Conservation (phyloP, 192 early-diverging fungal species). For the Podochytrium sp. region DNA sequence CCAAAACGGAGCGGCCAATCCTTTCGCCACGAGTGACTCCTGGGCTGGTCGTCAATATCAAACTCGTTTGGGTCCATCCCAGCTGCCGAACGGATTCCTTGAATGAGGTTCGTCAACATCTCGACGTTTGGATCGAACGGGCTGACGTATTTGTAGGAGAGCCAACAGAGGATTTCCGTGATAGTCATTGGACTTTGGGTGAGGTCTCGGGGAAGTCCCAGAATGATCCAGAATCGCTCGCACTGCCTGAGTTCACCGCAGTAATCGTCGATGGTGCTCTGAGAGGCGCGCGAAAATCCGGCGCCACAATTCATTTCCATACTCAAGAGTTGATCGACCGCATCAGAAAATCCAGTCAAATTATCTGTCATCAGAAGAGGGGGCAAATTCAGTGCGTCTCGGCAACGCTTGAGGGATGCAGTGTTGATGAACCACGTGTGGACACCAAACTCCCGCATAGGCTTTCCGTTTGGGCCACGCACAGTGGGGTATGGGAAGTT, state of each 20-base stretch:
- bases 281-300: neutral
- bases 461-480: too few species aligned
- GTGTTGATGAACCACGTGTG: neutral
- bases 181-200: neutral
- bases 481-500: neutral
- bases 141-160: neutral
- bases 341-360: neutral
- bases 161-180: neutral
- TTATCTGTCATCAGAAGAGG: neutral
- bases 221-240: neutral
- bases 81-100: neutral
- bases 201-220: neutral
- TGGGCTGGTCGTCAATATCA: neutral
- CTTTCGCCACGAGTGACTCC: neutral
- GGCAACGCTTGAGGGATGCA: neutral
- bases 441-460: neutral
- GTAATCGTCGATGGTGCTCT: neutral
- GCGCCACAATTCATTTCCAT: neutral
- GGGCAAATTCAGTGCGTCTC: neutral
- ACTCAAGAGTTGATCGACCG: neutral
- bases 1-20: neutral
- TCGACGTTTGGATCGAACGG: neutral
- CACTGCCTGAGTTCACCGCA: neutral
- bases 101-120: neutral
- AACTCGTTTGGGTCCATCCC: neutral